Base-by-base conservation (phyloP, 495 filamentous ascomycete species). In the Aspergillus kassunensis region DNA sequence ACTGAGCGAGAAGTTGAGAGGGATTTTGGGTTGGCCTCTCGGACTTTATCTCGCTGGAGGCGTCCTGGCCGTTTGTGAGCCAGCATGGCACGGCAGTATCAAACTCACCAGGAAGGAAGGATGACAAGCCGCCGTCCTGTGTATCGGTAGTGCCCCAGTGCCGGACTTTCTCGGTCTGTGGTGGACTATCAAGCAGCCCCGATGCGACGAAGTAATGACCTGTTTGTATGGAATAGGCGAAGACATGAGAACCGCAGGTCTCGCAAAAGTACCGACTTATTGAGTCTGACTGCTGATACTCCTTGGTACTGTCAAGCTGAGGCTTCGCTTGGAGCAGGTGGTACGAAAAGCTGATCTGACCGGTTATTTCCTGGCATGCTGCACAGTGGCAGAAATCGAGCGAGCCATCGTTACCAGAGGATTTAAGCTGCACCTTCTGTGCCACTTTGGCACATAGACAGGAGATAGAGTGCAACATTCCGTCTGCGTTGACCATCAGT, bases 201-300 rank as follows among this genome's bases (percentile, higher is more conserved):
- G 64, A 76, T 21, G 60, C 65, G 41, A 83, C 79, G 30, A 67
- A 54, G 53, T 70, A 76, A 24, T 61, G 67, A 10, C 63, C 71
- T 6, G 44, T 56, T 3, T 63, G 50, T 46, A 59, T 54, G 23
- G 48, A 36, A 35, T 65, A 63, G 5, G 65, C 59, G 46, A 86
- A 82, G 54, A 83, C 69, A 55, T 87, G 83, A 21, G 81, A 80
- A 25, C 86, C 86, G 54, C 87, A 91, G 12, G 66, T 80, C n/a
- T 61, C 56, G 64, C 88, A 91, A 65, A 88, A 88, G 55, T 80
- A 80, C n/a, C 82, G 80, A 16, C 70, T 76, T 10, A 78, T 40
- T 18, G 73, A 60, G 11, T 74, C 54, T 4, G 77, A 72, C 54
- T 74, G 61, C 39, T 66, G 60, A 54, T 86, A 88, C 29, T 61